These are phyloP conservation scores for Falciphora oryzae DNA, from an alignment of 2,329 filamentous ascomycete species.

Conservation along the genomic window DNA sequence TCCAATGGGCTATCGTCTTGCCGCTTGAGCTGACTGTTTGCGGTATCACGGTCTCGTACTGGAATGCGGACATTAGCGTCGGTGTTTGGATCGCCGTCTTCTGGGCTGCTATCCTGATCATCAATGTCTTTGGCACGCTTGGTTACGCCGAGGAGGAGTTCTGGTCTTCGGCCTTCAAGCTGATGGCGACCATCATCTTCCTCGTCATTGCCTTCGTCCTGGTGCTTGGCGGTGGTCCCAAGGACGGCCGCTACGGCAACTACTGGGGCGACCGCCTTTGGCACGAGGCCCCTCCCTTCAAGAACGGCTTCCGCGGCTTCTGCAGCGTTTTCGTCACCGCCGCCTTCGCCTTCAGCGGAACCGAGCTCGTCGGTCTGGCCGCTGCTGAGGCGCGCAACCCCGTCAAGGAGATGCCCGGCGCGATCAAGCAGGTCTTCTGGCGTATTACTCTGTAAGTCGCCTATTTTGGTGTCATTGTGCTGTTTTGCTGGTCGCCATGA, in stretches of 20 bases:
- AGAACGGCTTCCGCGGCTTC: constrained; percentile 69
- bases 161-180: constrained; percentile 50
- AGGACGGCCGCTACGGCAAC: constrained; percentile 34
- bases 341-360: constrained; percentile 67
- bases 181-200: constrained; percentile 53
- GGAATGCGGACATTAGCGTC: constrained; percentile 37
- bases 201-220: constrained; percentile 57
- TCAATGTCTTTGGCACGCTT: constrained; percentile 52
- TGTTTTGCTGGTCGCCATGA: no score
- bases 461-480: not conserved
- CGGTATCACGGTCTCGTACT: constrained; percentile 41
- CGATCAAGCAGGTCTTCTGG: constrained; percentile 73
- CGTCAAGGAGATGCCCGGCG: constrained; percentile 67
- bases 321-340: constrained; percentile 68
- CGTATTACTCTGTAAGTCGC: constrained; percentile 41
- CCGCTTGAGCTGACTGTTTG: constrained; percentile 45
- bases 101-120: constrained; percentile 41
- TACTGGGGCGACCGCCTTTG: constrained; percentile 47
- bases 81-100: constrained; percentile 50
- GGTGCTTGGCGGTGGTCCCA: constrained; percentile 55
- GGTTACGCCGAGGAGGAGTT: constrained; percentile 58
- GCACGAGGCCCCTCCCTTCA: constrained; percentile 51
- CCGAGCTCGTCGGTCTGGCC: constrained; percentile 68
- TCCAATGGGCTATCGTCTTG: constrained; percentile 43
- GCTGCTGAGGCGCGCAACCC: constrained; percentile 68